These are phyloP conservation scores for Nakazawaea sp. DNA, from an alignment of 805 yeast species.

Conservation along the genomic window DNA sequence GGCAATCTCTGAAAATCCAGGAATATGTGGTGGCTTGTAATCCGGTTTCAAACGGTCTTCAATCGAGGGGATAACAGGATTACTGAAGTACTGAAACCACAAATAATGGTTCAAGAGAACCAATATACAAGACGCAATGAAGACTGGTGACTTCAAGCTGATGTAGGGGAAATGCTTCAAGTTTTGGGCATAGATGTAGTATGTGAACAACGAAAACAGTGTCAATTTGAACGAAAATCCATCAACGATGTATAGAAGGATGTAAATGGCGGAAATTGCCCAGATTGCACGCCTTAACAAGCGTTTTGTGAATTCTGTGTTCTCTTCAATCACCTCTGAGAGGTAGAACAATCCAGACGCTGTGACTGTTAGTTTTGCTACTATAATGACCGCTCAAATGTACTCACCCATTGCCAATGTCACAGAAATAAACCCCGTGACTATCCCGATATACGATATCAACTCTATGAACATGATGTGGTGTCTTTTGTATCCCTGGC, in stretches of 20 bases:
- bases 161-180: constrained; percentile 80
- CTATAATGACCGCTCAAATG: background rate
- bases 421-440: constrained; percentile 53
- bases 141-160: constrained; percentile 61
- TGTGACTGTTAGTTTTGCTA: constrained; percentile 23
- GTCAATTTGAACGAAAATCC: constrained; percentile 70
- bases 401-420: constrained; percentile 39
- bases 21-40: constrained; percentile 60
- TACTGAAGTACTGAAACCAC: constrained; percentile 84
- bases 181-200: constrained; percentile 70
- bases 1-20: constrained; percentile 85
- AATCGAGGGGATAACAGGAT: constrained; percentile 67
- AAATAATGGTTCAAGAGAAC: constrained; percentile 77
- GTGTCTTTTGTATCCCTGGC: no score
- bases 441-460: constrained; percentile 53
- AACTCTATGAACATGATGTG: constrained; percentile 57
- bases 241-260: constrained; percentile 64
- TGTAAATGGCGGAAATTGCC: constrained; percentile 45
- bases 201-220: constrained; percentile 61
- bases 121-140: constrained; percentile 61
- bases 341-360: constrained; percentile 91
- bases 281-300: constrained; percentile 59
- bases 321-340: constrained; percentile 90
- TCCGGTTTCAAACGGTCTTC: constrained; percentile 49
- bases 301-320: constrained; percentile 76